Percentiles rank a stretch among this genome's conserved stretches.
These are phyloP conservation scores for Mastigamoeba balamuthi DNA, from an alignment of 78 protist genomes.

Conservation along the genomic window DNA sequence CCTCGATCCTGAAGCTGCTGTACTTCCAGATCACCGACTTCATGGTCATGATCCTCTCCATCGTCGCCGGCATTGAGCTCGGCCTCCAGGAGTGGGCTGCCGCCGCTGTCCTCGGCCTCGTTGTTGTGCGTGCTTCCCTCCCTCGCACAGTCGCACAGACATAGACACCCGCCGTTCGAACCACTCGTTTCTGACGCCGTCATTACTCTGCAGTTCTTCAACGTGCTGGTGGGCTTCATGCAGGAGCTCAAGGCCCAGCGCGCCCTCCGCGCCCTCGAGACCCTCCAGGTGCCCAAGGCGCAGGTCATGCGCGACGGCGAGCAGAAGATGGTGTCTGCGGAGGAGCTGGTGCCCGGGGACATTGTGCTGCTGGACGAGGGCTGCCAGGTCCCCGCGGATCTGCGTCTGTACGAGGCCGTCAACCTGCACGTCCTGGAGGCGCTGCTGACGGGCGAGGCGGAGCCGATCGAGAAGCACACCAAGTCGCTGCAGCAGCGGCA, in stretches of 20 bases:
- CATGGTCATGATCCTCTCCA: no score
- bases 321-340: no score
- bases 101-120: no score
- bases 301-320: slow-evolving; percentile 15
- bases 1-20: no score
- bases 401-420: slow-evolving; percentile 41
- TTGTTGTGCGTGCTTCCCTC: no score
- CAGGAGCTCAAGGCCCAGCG: slow-evolving; percentile 32
- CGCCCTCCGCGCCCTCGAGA: slow-evolving; percentile 19
- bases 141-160: no score
- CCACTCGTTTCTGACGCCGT: no score
- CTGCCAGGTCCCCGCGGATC: slow-evolving; percentile 48
- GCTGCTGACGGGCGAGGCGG: slow-evolving; percentile 11
- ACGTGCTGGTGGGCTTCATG: slow-evolving; percentile 34
- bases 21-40: no score
- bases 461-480: not conserved
- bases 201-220: slow-evolving; percentile 20
- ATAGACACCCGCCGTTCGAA: no score
- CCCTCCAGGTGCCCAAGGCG: not conserved
- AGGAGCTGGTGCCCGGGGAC: slow-evolving; percentile 37
- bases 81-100: no score
- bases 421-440: slow-evolving; percentile 12
- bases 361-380: slow-evolving; percentile 13
- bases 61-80: no score
- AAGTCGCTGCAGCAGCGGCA: not conserved